phyloP scores from a whole-genome alignment of 2,329 filamentous ascomycete genomes.

The Epichloe brachyelytri region DNA sequence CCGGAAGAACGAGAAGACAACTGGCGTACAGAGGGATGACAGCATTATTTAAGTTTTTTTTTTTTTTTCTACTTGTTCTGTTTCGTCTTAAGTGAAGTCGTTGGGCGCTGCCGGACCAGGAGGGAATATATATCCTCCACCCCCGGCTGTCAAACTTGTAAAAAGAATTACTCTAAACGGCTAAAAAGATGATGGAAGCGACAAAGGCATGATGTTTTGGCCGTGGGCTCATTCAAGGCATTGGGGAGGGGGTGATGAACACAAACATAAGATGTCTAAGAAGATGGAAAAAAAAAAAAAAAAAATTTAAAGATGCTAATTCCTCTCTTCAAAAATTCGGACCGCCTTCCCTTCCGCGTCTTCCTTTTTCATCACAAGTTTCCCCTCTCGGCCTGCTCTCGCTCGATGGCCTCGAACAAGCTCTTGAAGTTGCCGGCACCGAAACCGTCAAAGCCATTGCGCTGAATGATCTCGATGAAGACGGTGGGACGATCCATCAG shows the following conservation, averaged over 20 bases:
- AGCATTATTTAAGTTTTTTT: background rate
- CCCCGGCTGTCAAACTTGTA: too few relatives aligned
- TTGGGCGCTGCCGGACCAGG: too few relatives aligned
- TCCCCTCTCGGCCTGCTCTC: conserved; percentile 76
- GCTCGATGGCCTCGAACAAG: conserved; percentile 87
- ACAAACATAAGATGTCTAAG: background rate
- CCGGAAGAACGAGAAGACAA: too few relatives aligned
- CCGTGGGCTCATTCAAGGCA: conserved; percentile 3
- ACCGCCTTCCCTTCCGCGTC: background rate
- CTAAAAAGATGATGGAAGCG: background rate
- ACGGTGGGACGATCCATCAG: conserved; percentile 90
- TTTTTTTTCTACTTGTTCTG: background rate
- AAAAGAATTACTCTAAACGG: too few relatives aligned
- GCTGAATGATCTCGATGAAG: conserved; percentile 92
- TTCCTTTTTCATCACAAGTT: conserved; percentile 45
- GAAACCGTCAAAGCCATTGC: conserved; percentile 82
- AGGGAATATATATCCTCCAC: too few relatives aligned
- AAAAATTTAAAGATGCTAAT: background rate
- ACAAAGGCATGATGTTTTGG: background rate
- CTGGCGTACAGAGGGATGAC: too few relatives aligned
- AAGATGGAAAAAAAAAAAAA: background rate
- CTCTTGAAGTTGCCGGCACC: conserved; percentile 94
- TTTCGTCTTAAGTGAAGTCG: background rate
- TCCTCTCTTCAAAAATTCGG: too few relatives aligned
- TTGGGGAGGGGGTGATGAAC: background rate